phyloP scores from a whole-genome alignment of 2,329 filamentous ascomycete species.

The Diaporthe longicolla region DNA sequence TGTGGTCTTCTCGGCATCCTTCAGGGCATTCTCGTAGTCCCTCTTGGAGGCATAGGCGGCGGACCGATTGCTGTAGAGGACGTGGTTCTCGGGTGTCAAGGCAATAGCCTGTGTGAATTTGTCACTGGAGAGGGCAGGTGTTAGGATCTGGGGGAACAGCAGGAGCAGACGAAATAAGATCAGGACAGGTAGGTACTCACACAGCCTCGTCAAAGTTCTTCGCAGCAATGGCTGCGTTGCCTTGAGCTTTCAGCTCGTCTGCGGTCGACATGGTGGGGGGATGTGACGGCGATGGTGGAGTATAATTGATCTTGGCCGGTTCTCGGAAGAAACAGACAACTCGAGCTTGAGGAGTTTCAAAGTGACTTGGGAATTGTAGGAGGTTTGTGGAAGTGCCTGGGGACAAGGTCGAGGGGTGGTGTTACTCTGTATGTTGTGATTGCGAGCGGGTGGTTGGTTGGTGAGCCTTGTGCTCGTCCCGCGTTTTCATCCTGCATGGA shows the following conservation, averaged over 20 bases:
- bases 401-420: not conserved
- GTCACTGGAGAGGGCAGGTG: constrained; percentile 69
- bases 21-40: constrained; percentile 86
- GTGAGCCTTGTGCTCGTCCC: constrained; percentile 19
- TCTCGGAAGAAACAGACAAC: not conserved
- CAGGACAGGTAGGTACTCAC: constrained; percentile 70
- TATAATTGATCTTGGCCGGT: not conserved
- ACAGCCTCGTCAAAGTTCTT: constrained; percentile 97
- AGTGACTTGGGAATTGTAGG: not conserved
- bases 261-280: constrained; percentile 67
- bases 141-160: constrained; percentile 1
- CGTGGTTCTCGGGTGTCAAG: constrained; percentile 87
- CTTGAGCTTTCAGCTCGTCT: constrained; percentile 92
- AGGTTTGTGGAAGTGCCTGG: too few relatives aligned
- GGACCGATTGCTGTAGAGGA: constrained; percentile 97
- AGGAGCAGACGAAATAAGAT: not conserved
- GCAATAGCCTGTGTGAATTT: constrained; percentile 96
- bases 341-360: not conserved
- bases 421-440: not conserved
- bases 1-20: constrained; percentile 93
- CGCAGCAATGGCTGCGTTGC: constrained; percentile 98
- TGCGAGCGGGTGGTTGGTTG: constrained; percentile 18
- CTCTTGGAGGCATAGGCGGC: constrained; percentile 89
- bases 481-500: constrained; percentile 28
- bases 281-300: not conserved